Base-by-base conservation (phyloP, 2,329 filamentous ascomycete species). In the Colletotrichum eremochloae region DNA sequence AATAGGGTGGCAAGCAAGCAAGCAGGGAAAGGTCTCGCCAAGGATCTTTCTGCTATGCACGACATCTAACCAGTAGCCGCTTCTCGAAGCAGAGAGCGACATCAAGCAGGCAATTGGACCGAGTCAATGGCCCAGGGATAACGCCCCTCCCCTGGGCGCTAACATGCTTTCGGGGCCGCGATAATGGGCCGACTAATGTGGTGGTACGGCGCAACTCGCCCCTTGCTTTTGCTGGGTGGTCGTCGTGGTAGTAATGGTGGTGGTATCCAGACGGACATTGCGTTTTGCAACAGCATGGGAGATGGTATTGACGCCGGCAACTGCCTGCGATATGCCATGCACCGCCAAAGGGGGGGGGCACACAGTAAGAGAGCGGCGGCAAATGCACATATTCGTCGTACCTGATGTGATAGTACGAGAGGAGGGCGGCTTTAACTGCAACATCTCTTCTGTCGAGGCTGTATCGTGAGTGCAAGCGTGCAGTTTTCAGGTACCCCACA, bases 31-130 rank as follows among this genome's bases (percentile, higher is more conserved):
- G 24, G n/a, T 24, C 46, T 61, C 44, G 42, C 46, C 58, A 52
- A 46, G 60, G 46, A 63, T 52, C 15, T 29, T 11, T 24, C 20
- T 20, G 48, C 50, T 5, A 42, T 8, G 24, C 62, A 20, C 38
- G 18, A 38, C 29, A 44, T 55, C 48, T 18, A 18, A 46, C 12
- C 24, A 31, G 18, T 46, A 50, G 33, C 40, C 67, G 63, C 29
- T 57, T 53, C 56, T 63, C 50, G 14, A 36, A 31, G 29, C 18
- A 61, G 53, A 38, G 29, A 15, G 15, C n/a, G 44, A 24, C 55
- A 60, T 60, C 38, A 61, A 69, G 55, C 66, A 69, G 53, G 69
- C 69, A 72, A 69, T 72, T 72, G 66, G 66, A 68, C 69, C 40
- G 55, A 57, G 60, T 55, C 31, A 66, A 36, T 11, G 58, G 29